Evolutionary conservation across 2,329 filamentous ascomycete genomes (phyloP), one percentile per base, ranked within the genome.

Genomic region (Xylariaceae sp.): DNA sequence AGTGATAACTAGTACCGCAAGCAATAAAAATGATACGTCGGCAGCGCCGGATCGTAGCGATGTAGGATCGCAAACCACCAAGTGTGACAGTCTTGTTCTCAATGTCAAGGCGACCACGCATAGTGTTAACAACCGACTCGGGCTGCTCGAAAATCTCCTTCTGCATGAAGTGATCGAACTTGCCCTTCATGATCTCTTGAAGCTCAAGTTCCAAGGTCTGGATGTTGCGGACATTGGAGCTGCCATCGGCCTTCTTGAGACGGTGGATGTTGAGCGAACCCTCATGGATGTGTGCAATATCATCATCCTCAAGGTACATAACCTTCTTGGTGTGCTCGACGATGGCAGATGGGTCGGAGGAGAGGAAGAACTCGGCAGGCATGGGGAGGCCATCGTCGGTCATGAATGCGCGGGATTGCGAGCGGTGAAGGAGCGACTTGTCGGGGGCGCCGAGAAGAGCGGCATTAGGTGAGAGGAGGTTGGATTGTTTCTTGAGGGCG

Each of bases 61-160:
- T 94, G 76, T 97, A 98, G 60, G 94, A 93, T 60, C 91, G 85
- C 58, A 98, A 82, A 58, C 93, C 93, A 77, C 93, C 93, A 21
- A 98, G 83, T 8, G 92, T 97, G 60, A 98, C 91, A 47, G 83
- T 87, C 80, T 94, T 95, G 78, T 96, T 95, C 61, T 83, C 85
- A 49, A 86, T 78, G 70, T 98, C 93, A 61, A 98, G 77, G 74
- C 93, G 93, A 73, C 93, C 93, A 83, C 93, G 89, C 93, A 98
- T 98, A 57, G 93, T 96, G 81, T 98, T 98, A 76, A 98, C 85
- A 51, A 98, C 89, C 12, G 93, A 98, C 74, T 98, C 93, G 64
- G 93, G 93, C 77, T 98, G 93, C 79, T 98, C 93, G 70, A 98
- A 98, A 64, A 98, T 98, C 71, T 98, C 93, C 83, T 98, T 98